Evolutionary conservation across 176 grass and related monocot genomes (phyloP), one percentile per base, ranked within the genome.

Genomic region (Areca catechu): DNA sequence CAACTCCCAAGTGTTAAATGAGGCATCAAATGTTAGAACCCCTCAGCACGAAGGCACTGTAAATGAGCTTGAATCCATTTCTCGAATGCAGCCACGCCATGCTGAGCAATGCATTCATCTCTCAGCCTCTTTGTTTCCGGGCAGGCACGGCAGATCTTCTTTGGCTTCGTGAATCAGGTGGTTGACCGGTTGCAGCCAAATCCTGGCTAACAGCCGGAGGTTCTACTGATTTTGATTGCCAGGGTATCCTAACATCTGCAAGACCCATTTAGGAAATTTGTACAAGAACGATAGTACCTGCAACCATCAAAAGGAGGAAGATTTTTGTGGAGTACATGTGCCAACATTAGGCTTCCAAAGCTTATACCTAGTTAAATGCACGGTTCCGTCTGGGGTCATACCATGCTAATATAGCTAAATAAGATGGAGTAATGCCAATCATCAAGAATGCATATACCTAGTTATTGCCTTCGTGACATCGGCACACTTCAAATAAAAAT

Each of bases 131-230:
- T 97, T 3, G 92, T 97, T 25, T 97, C 92, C 5, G 92, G 92
- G 68, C 92, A 88, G 2, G 83, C 86, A 18, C 92, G 88, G 47
- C 92, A 88, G 22, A 88, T 91, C 86, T 90, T 97, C 73, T 80
- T 97, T 20, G 86, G 86, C 76, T 82, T 88, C n/a, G n/a, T 1
- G 68, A 23, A 53, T 75, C 83, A 10, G 84, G 1, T 24, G 30
- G 12, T 30, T 81, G 21, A 16, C 23, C 54, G 16, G 28, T 24
- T 20, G 78, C 24, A 51, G 67, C 20, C n/a, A 70, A 19, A 7
- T 15, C 59, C 75, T 70, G 63, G 7, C 23, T 85, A 27, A 30
- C 29, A 62, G 55, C 67, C 20, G 72, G 48, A 49, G 34, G 51
- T 50, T 27, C 57, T 56, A 60, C 2, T 12, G 68, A 37, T 25